Evolutionary conservation across 768 basidiomycete genomes (phyloP).

Genomic region (Podaxis carcinomalis): DNA sequence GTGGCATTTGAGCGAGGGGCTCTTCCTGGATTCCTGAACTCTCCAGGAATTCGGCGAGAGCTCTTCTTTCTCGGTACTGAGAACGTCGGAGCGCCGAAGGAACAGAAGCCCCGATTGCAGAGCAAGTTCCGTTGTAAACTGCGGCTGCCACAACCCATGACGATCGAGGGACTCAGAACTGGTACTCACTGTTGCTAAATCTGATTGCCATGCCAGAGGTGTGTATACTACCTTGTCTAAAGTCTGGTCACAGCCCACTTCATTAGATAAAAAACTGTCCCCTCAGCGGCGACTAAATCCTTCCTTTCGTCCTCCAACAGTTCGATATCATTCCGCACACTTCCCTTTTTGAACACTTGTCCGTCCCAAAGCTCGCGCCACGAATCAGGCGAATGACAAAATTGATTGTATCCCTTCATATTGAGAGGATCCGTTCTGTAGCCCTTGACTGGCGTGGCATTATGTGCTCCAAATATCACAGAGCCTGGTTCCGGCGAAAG

Average conservation of each 20-base stretch:
- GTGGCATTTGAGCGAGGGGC: no score
- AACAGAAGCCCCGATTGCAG: no score
- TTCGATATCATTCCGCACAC: not conserved
- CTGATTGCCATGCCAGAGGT: not conserved
- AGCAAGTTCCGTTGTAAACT: no score
- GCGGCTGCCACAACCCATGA: no score
- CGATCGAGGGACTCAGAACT: not conserved
- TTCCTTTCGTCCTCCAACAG: not conserved
- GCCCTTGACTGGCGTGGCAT: not conserved
- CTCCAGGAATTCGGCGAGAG: no score
- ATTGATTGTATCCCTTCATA: not conserved
- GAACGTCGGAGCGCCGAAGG: no score
- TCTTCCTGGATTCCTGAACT: no score
- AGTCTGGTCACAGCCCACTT: not conserved
- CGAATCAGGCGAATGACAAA: not conserved
- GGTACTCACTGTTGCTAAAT: not conserved
- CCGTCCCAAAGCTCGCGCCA: not conserved
- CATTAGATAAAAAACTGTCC: not conserved
- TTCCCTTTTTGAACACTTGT: not conserved
- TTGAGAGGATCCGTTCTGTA: no score
- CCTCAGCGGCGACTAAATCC: not conserved
- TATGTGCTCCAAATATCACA: not conserved
- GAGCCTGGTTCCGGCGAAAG: not conserved
- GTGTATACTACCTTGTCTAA: not conserved
- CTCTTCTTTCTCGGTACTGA: no score